Evolutionary conservation across 2,329 filamentous ascomycete genomes (phyloP).

Genomic region (Escovopsis sp.): DNA sequence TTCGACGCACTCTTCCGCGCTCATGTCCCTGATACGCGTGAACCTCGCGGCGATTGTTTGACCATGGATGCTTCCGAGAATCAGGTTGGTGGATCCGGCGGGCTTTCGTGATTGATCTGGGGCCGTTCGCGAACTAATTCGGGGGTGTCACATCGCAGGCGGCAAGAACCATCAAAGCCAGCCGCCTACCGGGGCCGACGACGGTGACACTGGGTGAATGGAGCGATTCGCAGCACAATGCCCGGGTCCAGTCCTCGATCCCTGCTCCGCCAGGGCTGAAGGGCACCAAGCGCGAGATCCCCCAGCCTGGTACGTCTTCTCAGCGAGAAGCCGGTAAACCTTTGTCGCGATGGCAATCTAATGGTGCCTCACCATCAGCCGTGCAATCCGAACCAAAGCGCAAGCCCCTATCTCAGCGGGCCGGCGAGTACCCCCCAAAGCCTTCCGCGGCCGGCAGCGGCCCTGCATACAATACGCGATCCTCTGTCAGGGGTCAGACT

Average conservation of each 20-base stretch:
- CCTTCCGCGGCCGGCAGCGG: constrained; percentile 19
- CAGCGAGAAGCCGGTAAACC: background rate
- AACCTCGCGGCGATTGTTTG: constrained; percentile 8
- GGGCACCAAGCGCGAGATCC: constrained; percentile 36
- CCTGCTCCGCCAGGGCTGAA: constrained; percentile 25
- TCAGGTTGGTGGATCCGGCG: constrained; percentile 12
- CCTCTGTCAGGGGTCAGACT: constrained; percentile 30
- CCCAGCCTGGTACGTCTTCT: constrained; percentile 26
- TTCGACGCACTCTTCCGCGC: constrained; percentile 2
- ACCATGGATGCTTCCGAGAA: constrained; percentile 20
- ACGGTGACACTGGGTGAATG: constrained; percentile 33
- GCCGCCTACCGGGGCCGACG: constrained; percentile 18
- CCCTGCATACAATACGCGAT: constrained; percentile 26
- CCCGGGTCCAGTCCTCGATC: constrained; percentile 30
- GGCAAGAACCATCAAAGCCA: constrained; percentile 17
- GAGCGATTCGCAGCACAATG: constrained; percentile 46
- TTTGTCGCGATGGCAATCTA: background rate
- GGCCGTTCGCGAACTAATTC: too few relatives aligned
- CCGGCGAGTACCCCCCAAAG: constrained; percentile 32
- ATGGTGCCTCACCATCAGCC: constrained; percentile 21
- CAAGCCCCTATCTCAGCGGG: constrained; percentile 41
- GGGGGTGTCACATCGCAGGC: constrained; percentile 7
- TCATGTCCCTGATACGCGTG: background rate
- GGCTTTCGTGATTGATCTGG: background rate
- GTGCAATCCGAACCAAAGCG: constrained; percentile 44